Percentiles rank a stretch among this genome's conserved stretches.
Conservation (phyloP, 2,329 filamentous ascomycete species). For the Keithomyces neogunnii region DNA sequence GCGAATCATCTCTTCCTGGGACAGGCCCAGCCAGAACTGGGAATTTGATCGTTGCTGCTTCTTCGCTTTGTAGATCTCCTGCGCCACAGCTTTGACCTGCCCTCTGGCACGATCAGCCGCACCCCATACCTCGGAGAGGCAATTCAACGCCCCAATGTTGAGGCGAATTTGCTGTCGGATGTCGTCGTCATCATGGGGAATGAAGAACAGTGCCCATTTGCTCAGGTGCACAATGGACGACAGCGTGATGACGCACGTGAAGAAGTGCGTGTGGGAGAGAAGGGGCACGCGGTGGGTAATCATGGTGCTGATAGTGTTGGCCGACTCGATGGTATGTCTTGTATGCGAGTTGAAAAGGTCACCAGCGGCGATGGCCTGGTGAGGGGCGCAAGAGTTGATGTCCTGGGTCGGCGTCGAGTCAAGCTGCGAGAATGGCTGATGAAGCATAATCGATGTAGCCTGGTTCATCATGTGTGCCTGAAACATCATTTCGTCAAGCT, state of each 20-base stretch:
- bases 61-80: conserved; percentile 59
- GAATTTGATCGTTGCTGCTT: conserved; percentile 46
- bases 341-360: conserved; percentile 59
- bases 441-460: conserved; percentile 62
- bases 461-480: conserved; percentile 75
- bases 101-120: conserved; percentile 60
- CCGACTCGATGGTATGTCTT: conserved; percentile 70
- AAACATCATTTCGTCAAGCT: conserved; percentile 84
- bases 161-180: conserved; percentile 69
- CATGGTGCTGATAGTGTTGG: conserved; percentile 67
- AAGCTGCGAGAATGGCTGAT: conserved; percentile 71
- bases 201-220: conserved; percentile 61
- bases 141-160: conserved; percentile 67
- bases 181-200: conserved; percentile 53
- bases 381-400: conserved; percentile 59
- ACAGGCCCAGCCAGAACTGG: conserved; percentile 46
- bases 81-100: conserved; percentile 72
- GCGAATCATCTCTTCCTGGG: conserved; percentile 45
- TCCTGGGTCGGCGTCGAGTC: conserved; percentile 50
- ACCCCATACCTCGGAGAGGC: conserved; percentile 62
- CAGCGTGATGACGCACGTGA: conserved; percentile 71
- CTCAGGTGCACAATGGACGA: conserved; percentile 76
- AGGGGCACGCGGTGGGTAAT: conserved; percentile 66
- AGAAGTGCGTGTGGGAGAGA: conserved; percentile 71
- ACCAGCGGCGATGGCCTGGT: conserved; percentile 40